A percentile compares a stretch with the other conserved stretches of the same genome.
Conservation (phyloP, 1,284 basidiomycete genomes). For the Boletus semigastroideus region DNA sequence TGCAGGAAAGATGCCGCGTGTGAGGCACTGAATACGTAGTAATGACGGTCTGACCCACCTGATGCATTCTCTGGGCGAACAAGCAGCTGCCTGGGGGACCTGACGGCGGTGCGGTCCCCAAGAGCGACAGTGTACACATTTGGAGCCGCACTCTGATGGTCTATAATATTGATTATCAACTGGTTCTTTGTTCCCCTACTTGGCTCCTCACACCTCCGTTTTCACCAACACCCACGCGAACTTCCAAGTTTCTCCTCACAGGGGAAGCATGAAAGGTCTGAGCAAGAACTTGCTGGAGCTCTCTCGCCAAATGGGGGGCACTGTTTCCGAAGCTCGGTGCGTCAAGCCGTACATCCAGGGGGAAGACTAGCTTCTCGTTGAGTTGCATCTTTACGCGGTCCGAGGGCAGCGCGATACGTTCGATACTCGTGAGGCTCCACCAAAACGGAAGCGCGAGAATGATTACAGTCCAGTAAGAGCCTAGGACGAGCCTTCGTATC, state of each 20-base stretch:
- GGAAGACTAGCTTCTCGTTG: constrained; percentile 47
- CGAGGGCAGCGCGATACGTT: constrained; percentile 74
- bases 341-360: constrained; percentile 52
- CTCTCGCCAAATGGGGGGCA: constrained; percentile 13
- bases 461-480: constrained; percentile 75
- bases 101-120: constrained; percentile 27
- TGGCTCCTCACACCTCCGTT: constrained; percentile 27
- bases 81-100: constrained; percentile 19
- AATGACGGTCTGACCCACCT: constrained; percentile 21
- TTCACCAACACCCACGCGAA: constrained; percentile 29
- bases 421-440: constrained; percentile 88
- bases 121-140: constrained; percentile 24
- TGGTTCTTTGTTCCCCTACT: not conserved
- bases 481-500: constrained; percentile 57
- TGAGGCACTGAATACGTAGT: constrained; percentile 10
- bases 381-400: constrained; percentile 56
- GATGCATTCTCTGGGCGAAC: constrained; percentile 29
- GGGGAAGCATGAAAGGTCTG: constrained; percentile 22
- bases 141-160: constrained; percentile 6
- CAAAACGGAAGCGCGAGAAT: constrained; percentile 78
- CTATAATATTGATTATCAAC: constrained; percentile 19
- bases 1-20: constrained; percentile 6
- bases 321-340: constrained; percentile 21
- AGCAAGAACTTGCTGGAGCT: constrained; percentile 25
- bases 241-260: constrained; percentile 41